Evolutionary conservation across 2,329 filamentous ascomycete genomes (phyloP), one percentile per base, ranked within the genome.

Genomic region (Fusarium tricinctum): DNA sequence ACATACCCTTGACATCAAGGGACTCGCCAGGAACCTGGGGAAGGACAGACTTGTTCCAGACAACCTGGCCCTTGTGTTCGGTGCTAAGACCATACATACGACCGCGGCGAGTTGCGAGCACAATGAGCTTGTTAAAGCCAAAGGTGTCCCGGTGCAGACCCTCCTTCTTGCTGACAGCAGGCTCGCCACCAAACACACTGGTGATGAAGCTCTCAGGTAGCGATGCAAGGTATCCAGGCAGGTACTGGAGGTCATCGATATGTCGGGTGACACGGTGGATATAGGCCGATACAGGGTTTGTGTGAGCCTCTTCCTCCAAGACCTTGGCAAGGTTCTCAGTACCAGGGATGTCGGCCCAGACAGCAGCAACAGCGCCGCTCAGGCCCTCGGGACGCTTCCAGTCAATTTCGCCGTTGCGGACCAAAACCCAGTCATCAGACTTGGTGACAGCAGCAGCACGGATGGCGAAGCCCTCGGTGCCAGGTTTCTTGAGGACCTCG

Each of bases 301-400:
- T 91, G 75, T 97, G 92, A 6, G 92, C 92, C 80, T 99, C 95
- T 23, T 92, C 88, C 70, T 97, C 92, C 9, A 98, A 84, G 30
- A 93, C 92, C 76, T 92, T 90, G 8, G 90, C 93, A 48, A 97
- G 83, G 51, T 89, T 86, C 75, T 94, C 91, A 17, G 87, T 86
- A 69, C 91, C 88, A 14, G 91, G 89, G 8, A 93, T 86, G 49
- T 95, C 92, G 1, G 91, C 92, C 86, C 93, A 97, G 13, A 88
- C 88, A 38, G 93, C 94, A 53, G 92, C 90, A 26, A 93, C 85
- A n/a, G 89, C 89, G 44, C 90, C 90, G n/a, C 91, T 90, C 51
- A 99, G 82, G 6, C 92, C 91, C 78, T 99, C 96, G 10, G 89
- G 88, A 23, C 96, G 89, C 44, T 86, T 86, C 96, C 96, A 99